Percentiles rank a stretch among this genome's conserved stretches.
Evolutionary conservation across 129 eudicot genomes (phyloP).

Genomic region (Flaveria ramosissima): DNA sequence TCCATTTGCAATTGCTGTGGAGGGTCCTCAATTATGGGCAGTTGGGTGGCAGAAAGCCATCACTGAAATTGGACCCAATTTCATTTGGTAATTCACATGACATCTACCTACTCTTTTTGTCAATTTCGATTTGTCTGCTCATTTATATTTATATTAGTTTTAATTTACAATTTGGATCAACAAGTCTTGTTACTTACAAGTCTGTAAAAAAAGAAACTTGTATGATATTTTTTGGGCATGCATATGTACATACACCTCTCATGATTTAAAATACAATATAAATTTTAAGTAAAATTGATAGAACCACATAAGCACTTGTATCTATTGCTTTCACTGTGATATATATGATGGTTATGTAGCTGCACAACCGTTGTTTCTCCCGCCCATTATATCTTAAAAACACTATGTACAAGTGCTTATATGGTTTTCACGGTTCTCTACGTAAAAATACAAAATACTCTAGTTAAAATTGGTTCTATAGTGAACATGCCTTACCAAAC

Average conservation of each 20-base stretch:
- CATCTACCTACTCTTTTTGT: conserved; percentile 34
- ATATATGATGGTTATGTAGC: background rate
- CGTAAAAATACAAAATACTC: too few relatives aligned
- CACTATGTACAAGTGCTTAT: background rate
- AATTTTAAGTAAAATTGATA: background rate
- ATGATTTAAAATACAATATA: background rate
- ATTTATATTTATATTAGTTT: background rate
- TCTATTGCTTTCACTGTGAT: background rate
- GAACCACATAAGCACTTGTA: background rate
- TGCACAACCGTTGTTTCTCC: background rate
- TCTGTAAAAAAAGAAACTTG: background rate
- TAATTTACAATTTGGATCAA: background rate
- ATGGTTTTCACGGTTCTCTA: background rate
- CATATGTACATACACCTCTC: background rate
- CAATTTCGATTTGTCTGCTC: conserved; percentile 19
- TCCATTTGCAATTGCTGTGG: conserved; percentile 80
- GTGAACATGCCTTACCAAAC: background rate
- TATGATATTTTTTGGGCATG: background rate
- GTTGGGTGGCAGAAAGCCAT: conserved; percentile 71
- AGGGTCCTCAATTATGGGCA: conserved; percentile 81
- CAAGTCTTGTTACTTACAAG: background rate
- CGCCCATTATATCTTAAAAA: background rate
- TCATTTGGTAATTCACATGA: conserved; percentile 57
- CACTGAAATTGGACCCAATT: conserved; percentile 67
- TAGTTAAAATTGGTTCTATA: too few relatives aligned